Percentiles rank a stretch among this genome's conserved stretches.
Conservation (phyloP, 768 basidiomycete genomes). For the Trametes punicea region DNA sequence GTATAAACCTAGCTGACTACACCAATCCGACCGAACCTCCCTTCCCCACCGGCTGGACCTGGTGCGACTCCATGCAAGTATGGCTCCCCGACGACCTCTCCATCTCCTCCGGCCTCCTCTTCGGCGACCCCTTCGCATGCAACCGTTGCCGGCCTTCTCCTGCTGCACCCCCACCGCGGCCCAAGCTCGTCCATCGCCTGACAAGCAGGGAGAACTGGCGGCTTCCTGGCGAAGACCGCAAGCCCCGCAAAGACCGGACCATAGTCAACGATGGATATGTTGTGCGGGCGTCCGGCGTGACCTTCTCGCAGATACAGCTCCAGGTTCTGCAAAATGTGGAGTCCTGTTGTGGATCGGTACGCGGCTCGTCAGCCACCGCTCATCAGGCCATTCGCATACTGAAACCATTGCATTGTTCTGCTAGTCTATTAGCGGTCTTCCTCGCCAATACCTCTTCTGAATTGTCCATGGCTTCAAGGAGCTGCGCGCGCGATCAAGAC, state of each 20-base stretch:
- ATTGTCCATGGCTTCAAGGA: not conserved
- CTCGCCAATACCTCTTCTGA: constrained; percentile 5
- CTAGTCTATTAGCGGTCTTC: not conserved
- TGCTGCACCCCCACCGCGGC: not conserved
- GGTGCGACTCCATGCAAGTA: constrained; percentile 14
- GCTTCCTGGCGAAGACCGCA: not conserved
- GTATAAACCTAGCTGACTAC: constrained; percentile 5
- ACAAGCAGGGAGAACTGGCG: not conserved
- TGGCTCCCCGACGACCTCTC: constrained; percentile 8
- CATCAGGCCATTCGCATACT: not conserved
- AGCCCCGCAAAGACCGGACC: not conserved
- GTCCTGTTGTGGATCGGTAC: not conserved
- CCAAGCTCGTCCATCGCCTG: not conserved
- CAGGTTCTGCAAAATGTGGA: not conserved
- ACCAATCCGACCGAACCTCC: not conserved
- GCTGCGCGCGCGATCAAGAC: constrained; percentile 3
- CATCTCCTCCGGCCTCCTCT: constrained; percentile 3
- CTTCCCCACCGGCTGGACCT: constrained; percentile 5
- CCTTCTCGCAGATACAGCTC: constrained; percentile 1
- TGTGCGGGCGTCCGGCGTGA: not conserved
- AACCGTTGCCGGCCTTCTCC: not conserved
- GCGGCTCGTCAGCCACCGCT: not conserved
- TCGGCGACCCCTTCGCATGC: constrained; percentile 2
- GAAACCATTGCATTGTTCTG: not conserved
- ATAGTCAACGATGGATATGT: constrained; percentile 3